Evolutionary conservation across 805 yeast species (phyloP).

Genomic region (Candida qinlingensis): DNA sequence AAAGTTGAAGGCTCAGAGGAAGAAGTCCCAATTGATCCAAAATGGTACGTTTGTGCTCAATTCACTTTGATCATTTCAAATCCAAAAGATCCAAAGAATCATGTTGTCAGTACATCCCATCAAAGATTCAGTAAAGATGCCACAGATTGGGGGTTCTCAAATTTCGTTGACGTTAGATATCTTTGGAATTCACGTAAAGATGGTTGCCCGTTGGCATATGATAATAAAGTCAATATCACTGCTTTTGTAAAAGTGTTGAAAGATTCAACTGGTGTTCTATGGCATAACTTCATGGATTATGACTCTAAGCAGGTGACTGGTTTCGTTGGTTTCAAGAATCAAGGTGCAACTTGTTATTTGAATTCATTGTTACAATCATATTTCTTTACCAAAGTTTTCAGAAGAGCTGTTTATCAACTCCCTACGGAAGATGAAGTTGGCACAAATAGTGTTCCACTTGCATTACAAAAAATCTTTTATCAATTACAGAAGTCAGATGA

Average conservation of each 20-base stretch:
- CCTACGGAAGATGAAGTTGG: slow-evolving; percentile 64
- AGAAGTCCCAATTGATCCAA: slow-evolving; percentile 33
- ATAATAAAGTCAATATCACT: slow-evolving; percentile 62
- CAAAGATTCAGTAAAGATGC: slow-evolving; percentile 75
- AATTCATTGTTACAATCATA: slow-evolving; percentile 90
- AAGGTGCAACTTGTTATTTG: slow-evolving; percentile 97
- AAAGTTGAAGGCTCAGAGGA: slow-evolving; percentile 23
- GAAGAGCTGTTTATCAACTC: slow-evolving; percentile 82
- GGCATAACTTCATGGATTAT: slow-evolving; percentile 83
- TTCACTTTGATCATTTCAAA: slow-evolving; percentile 83
- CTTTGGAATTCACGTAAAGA: slow-evolving; percentile 25
- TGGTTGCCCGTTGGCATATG: slow-evolving; percentile 35
- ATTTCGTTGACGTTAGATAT: slow-evolving; percentile 53
- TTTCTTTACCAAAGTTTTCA: slow-evolving; percentile 75
- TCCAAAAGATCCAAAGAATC: slow-evolving; percentile 62
- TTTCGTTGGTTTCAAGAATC: slow-evolving; percentile 87
- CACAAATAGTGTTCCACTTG: slow-evolving; percentile 64
- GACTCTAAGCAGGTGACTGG: slow-evolving; percentile 88
- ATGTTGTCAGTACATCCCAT: slow-evolving; percentile 56
- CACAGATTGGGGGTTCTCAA: slow-evolving; percentile 95
- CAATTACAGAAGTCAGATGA: slow-evolving; percentile 64
- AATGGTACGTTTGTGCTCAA: slow-evolving; percentile 90
- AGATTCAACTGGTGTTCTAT: slow-evolving; percentile 90
- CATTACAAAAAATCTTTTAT: slow-evolving; percentile 85
- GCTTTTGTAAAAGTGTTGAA: slow-evolving; percentile 72